phyloP scores from a whole-genome alignment of 2,329 filamentous ascomycete genomes.

The Arthrobotrys pseudoclavata region DNA sequence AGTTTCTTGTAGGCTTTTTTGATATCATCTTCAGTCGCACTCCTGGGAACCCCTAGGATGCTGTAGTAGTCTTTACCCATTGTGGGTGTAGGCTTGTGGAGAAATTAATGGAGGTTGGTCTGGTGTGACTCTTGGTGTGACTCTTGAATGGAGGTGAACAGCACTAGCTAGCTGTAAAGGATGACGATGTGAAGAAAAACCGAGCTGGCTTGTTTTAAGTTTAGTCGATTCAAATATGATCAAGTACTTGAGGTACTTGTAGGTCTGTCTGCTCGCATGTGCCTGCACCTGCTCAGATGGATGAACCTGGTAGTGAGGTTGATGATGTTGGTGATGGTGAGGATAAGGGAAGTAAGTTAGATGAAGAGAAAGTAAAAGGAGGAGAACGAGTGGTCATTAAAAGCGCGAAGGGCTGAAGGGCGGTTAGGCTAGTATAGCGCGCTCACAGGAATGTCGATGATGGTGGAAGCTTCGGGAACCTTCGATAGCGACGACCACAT shows the following conservation, averaged over 20 bases:
- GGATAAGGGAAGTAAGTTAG: neutral
- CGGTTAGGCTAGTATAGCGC: slow-evolving; percentile 17
- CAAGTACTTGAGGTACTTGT: neutral
- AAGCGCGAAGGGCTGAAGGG: slow-evolving; percentile 17
- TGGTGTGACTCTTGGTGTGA: too few species aligned
- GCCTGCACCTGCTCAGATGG: neutral
- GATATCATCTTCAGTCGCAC: slow-evolving; percentile 86
- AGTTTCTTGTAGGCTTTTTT: slow-evolving; percentile 98
- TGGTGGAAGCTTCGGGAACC: slow-evolving; percentile 59
- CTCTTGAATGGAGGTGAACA: too few species aligned
- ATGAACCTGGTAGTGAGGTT: neutral
- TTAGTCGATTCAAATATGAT: neutral
- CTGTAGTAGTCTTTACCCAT: slow-evolving; percentile 99
- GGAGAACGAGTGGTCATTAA: slow-evolving; percentile 39
- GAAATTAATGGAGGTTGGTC: neutral
- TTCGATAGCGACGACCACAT: slow-evolving; percentile 39
- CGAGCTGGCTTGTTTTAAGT: neutral
- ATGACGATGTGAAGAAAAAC: neutral
- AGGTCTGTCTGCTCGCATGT: slow-evolving; percentile 31
- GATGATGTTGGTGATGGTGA: neutral
- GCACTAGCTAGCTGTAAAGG: neutral
- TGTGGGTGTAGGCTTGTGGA: neutral
- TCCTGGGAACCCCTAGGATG: slow-evolving; percentile 89
- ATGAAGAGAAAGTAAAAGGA: neutral
- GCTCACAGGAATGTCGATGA: slow-evolving; percentile 18